Conservation (phyloP, 345 rosid species). For the Balakata baccata region DNA sequence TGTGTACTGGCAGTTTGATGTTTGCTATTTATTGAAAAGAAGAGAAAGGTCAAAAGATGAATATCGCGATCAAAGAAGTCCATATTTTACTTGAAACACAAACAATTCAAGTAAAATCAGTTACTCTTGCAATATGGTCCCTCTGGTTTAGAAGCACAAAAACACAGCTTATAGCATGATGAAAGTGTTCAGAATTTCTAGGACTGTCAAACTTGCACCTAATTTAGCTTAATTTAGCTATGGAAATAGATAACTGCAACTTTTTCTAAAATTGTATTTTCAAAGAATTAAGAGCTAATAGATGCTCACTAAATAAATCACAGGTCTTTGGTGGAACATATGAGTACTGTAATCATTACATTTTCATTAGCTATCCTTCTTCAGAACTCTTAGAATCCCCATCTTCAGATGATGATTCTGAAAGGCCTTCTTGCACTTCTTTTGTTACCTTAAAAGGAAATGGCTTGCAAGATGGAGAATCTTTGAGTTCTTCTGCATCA, state of each 20-base stretch:
- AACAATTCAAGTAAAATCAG: not conserved
- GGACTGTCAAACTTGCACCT: not conserved
- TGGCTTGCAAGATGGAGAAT: constrained; percentile 36
- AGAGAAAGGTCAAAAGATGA: too few species aligned
- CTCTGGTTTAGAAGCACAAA: not conserved
- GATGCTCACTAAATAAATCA: not conserved
- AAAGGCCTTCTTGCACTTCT: constrained; percentile 35
- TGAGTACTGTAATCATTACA: constrained; percentile 24
- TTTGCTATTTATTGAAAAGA: too few species aligned
- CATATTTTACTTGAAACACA: too few species aligned
- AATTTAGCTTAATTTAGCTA: not conserved
- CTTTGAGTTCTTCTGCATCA: constrained; percentile 36
- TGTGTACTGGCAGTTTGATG: too few species aligned
- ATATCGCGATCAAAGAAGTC: too few species aligned
- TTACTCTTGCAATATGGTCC: not conserved
- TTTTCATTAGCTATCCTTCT: constrained; percentile 45
- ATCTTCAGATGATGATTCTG: constrained; percentile 52
- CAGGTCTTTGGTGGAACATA: not conserved
- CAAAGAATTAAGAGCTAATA: not conserved
- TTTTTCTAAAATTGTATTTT: not conserved
- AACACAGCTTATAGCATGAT: not conserved
- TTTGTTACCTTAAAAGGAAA: constrained; percentile 31
- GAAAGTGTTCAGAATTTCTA: not conserved
- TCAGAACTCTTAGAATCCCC: constrained; percentile 41
- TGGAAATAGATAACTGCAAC: not conserved